phyloP scores from a whole-genome alignment of 2,329 filamentous ascomycete genomes.

The Tetracladium maxilliforme region DNA sequence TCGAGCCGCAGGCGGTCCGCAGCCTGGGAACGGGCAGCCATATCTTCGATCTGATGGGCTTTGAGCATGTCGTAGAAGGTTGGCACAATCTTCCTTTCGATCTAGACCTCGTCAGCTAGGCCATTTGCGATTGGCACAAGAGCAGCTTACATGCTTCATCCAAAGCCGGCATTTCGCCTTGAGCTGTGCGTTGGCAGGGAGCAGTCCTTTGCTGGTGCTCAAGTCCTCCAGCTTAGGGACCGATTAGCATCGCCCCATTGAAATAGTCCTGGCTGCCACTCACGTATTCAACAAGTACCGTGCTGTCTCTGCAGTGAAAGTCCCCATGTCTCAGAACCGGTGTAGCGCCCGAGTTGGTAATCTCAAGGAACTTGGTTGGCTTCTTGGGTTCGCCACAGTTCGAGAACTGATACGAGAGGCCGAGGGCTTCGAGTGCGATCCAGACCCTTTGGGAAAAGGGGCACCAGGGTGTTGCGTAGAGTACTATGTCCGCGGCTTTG shows the following conservation, averaged over 20 bases:
- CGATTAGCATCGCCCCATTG: conserved; percentile 2
- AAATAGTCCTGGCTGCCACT: conserved; percentile 10
- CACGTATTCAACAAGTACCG: conserved; percentile 75
- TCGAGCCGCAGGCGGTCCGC: too few relatives aligned
- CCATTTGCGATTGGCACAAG: conserved; percentile 1
- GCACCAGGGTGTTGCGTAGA: too few relatives aligned
- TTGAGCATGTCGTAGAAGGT: conserved; percentile 62
- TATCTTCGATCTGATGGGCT: conserved; percentile 32
- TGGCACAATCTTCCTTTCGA: conserved; percentile 64
- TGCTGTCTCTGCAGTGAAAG: conserved; percentile 73
- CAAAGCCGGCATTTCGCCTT: conserved; percentile 66
- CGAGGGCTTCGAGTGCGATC: conserved; percentile 75
- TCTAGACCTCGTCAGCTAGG: conserved; percentile 24
- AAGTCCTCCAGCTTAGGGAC: conserved; percentile 59
- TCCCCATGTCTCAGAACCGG: conserved; percentile 65
- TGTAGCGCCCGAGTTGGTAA: conserved; percentile 63
- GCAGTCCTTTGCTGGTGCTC: conserved; percentile 38
- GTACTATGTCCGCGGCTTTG: too few relatives aligned
- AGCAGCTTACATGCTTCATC: conserved; percentile 55
- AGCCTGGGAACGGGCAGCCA: too few relatives aligned
- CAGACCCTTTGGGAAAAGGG: conserved; percentile 80
- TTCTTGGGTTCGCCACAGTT: conserved; percentile 73
- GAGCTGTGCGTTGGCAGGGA: conserved; percentile 50
- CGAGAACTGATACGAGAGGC: conserved; percentile 69
- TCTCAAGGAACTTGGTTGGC: conserved; percentile 53